A percentile compares a stretch with the other conserved stretches of the same genome.
Evolutionary conservation across 2,329 filamentous ascomycete genomes (phyloP).

Genomic region (Fusarium musae): DNA sequence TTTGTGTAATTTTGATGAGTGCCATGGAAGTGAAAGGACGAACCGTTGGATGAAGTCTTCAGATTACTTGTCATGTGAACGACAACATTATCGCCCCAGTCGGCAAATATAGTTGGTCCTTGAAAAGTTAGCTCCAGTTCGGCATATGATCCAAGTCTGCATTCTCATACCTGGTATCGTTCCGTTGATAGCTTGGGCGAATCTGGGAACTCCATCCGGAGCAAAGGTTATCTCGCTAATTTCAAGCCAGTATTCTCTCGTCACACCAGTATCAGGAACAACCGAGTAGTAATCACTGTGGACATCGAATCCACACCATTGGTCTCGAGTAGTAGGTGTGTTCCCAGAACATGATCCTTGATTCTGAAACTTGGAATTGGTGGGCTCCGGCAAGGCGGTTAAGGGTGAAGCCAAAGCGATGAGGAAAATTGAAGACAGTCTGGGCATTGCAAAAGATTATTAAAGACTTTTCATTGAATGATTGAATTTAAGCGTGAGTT

Average conservation of each 20-base stretch:
- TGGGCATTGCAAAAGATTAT: constrained; percentile 5
- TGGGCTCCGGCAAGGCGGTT: constrained; percentile 12
- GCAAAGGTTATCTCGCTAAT: constrained; percentile 53
- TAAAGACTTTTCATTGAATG: neutral
- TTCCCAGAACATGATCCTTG: constrained; percentile 40
- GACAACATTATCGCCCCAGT: constrained; percentile 61
- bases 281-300: constrained; percentile 58
- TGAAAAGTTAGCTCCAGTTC: neutral
- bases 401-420: constrained; percentile 4
- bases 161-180: constrained; percentile 60
- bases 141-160: too few relatives aligned
- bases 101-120: constrained; percentile 64
- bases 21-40: constrained; percentile 72
- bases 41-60: constrained; percentile 61
- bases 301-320: constrained; percentile 62
- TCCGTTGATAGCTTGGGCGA: constrained; percentile 64
- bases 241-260: constrained; percentile 61
- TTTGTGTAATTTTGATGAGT: constrained; percentile 66
- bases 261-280: constrained; percentile 60
- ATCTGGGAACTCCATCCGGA: constrained; percentile 59
- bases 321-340: constrained; percentile 47
- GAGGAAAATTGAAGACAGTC: neutral
- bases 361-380: constrained; percentile 2
- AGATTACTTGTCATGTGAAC: constrained; percentile 65
- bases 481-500: neutral